Evolutionary conservation across 306 rosid genomes (phyloP), one percentile per base, ranked within the genome.

Genomic region (Trifolium subterraneum): DNA sequence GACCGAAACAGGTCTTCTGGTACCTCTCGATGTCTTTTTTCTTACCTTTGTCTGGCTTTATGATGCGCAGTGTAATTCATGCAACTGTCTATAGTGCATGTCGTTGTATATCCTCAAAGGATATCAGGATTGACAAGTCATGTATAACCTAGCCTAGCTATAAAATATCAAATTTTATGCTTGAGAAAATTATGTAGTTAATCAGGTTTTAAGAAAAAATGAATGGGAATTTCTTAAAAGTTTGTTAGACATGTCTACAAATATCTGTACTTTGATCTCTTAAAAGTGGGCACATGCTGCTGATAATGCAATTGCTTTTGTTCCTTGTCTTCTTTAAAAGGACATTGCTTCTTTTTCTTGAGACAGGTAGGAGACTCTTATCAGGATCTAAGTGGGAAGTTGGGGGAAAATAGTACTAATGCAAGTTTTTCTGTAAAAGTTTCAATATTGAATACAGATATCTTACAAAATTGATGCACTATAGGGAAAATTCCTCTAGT

Each of bases 1-100:
- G 96, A 90, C 77, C 82, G 80, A 70, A 74, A 84, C 71, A 81
- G 86, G 67, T 58, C 79, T 54, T 67, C 54, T 35, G 98, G 97
- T 92, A 87, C 50, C 75, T 75, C 62, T 44, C 67, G 18, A 38
- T 71, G 19, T 76, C 67, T 60, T 71, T 71, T 77, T 70, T 64
- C 50, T 61, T 70, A n/a, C 68, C 73, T 52, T 60, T 67, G 36
- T 45, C 64, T 67, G 42, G 27, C 67, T 15, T 9, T 71, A 19
- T 44, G 8, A 42, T 79, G 22, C 27, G 8, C 71, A 47, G n/a
- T 68, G 22, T 48, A 9, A 61, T 56, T 35, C 52, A 27, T 72
- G 64, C 36, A 71, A 66, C 33, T 79, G 62, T n/a, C 19, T 56
- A 44, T 60, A 45, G 23, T 70, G 56, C 68, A 65, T 71, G 45